Evolutionary conservation across 192 early-diverging fungal genomes (phyloP).

Genomic region (Coemansia sp.): DNA sequence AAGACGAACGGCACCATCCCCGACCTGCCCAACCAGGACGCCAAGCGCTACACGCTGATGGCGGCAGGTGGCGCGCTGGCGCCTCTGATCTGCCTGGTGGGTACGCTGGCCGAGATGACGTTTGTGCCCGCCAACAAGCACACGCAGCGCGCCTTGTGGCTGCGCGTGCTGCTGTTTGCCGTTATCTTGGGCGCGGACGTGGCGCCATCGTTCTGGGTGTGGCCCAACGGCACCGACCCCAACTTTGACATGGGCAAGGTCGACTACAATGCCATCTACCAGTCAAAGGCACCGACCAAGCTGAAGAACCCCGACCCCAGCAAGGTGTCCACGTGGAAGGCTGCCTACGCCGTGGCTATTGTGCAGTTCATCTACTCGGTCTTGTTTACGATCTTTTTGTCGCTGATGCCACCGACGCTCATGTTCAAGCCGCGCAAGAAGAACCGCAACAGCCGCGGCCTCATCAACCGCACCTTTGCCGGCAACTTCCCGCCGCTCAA

Average conservation of each 20-base stretch:
- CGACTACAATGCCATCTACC: constrained; percentile 36
- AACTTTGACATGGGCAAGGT: constrained; percentile 47
- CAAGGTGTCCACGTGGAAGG: constrained; percentile 40
- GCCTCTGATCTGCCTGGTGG: constrained; percentile 67
- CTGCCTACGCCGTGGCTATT: constrained; percentile 65
- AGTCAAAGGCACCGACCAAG: constrained; percentile 33
- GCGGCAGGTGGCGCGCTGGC: constrained; percentile 74
- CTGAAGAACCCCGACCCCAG: constrained; percentile 24
- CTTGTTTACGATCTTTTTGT: constrained; percentile 64
- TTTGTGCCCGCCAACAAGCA: constrained; percentile 69
- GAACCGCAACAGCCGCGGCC: constrained; percentile 57
- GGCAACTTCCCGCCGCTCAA: constrained; percentile 75
- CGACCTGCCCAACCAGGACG: constrained; percentile 47
- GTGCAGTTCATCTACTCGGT: constrained; percentile 72
- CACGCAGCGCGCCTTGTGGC: constrained; percentile 60
- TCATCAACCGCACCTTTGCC: constrained; percentile 69
- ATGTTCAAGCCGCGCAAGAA: constrained; percentile 63
- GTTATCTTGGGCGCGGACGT: constrained; percentile 65
- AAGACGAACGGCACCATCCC: constrained; percentile 40
- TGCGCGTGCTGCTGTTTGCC: constrained; percentile 60
- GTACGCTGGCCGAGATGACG: constrained; percentile 68
- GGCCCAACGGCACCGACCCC: constrained; percentile 54
- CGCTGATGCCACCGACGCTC: constrained; percentile 67
- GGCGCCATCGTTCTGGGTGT: constrained; percentile 65
- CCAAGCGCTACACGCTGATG: constrained; percentile 65